These are phyloP conservation scores for Ceratocystis harringtonii DNA, from an alignment of 2,329 filamentous ascomycete genomes.

Conservation along the genomic window DNA sequence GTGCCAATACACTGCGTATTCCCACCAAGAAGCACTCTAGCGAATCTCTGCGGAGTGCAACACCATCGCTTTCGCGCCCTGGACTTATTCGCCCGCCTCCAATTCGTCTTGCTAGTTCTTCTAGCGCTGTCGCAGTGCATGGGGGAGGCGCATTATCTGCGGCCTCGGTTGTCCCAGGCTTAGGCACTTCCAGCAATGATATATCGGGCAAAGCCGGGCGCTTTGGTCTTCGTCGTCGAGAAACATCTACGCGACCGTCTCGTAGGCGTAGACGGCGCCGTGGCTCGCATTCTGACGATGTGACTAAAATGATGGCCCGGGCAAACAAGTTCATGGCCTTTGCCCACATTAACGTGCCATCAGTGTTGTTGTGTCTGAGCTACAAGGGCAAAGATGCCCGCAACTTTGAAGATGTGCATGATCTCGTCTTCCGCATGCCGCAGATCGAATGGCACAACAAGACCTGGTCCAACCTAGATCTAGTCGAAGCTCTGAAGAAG, in stretches of 20 bases:
- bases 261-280: constrained; percentile 8
- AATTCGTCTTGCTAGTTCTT: background rate
- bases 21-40: constrained; percentile 37
- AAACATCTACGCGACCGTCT: constrained; percentile 35
- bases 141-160: background rate
- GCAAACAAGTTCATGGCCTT: constrained; percentile 97
- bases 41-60: constrained; percentile 36
- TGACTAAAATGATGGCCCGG: constrained; percentile 90
- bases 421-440: constrained; percentile 92
- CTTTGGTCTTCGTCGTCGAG: constrained; percentile 40
- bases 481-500: constrained; percentile 83
- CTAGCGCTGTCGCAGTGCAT: background rate
- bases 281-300: constrained; percentile 58
- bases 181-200: background rate
- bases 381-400: constrained; percentile 94
- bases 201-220: constrained; percentile 22
- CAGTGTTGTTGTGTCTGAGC: constrained; percentile 85
- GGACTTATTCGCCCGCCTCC: constrained; percentile 22
- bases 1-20: constrained; percentile 29
- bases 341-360: constrained; percentile 85
- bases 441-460: constrained; percentile 95
- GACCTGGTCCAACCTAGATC: constrained; percentile 94
- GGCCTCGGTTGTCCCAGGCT: background rate
- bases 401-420: constrained; percentile 91
- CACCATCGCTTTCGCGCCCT: constrained; percentile 17